These are phyloP conservation scores for Candida xiaguanensis DNA, from an alignment of 805 yeast genomes.

Conservation along the genomic window DNA sequence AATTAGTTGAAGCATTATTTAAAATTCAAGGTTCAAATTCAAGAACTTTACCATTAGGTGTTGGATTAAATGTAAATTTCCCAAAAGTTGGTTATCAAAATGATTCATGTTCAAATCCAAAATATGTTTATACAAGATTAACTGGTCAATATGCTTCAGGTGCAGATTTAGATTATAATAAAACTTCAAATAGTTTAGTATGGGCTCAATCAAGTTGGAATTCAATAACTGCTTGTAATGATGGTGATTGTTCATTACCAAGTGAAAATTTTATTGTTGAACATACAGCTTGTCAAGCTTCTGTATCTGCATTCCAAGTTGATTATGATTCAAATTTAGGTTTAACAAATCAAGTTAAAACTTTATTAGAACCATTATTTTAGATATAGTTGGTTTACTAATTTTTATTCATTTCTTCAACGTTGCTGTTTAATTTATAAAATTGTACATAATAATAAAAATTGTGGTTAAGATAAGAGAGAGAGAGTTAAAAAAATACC, in stretches of 20 bases:
- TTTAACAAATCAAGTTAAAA: slow-evolving; percentile 15
- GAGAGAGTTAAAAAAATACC: background rate
- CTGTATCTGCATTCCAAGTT: slow-evolving; percentile 46
- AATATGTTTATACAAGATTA: slow-evolving; percentile 43
- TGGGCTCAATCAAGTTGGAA: slow-evolving; percentile 12
- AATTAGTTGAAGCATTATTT: slow-evolving; percentile 37
- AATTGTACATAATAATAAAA: background rate
- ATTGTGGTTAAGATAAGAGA: too few species aligned
- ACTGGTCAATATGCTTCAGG: slow-evolving; percentile 37
- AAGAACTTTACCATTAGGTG: slow-evolving; percentile 39
- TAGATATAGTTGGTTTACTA: background rate
- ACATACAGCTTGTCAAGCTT: slow-evolving; percentile 35
- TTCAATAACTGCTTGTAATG: slow-evolving; percentile 24
- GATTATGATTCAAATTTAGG: slow-evolving; percentile 40
- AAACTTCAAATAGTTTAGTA: slow-evolving; percentile 29
- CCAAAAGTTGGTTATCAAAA: slow-evolving; percentile 41
- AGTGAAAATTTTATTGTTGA: slow-evolving; percentile 34
- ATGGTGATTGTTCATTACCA: slow-evolving; percentile 45
- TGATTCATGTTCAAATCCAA: slow-evolving; percentile 42
- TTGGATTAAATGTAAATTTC: slow-evolving; percentile 47
- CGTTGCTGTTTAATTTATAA: background rate
- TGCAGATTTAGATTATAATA: slow-evolving; percentile 35
- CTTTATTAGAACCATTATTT: slow-evolving; percentile 13
- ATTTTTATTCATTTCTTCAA: background rate
- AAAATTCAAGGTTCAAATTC: slow-evolving; percentile 32